Base-by-base conservation (phyloP, 106 monocot species). In the Allium fistulosum region DNA sequence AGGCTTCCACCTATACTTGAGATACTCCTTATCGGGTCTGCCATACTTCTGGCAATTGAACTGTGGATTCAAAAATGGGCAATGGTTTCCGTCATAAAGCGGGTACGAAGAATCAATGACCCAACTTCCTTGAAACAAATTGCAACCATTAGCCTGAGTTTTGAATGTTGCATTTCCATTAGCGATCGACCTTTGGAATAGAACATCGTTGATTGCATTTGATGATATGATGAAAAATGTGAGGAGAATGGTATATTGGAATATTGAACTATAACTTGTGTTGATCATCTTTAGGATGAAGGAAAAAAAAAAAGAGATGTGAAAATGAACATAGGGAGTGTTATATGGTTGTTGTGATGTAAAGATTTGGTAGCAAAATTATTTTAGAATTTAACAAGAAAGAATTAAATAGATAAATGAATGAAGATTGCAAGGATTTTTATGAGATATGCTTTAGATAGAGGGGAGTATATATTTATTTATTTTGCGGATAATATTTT, bases 41-140 rank as follows among this genome's bases (percentile, higher is more conserved):
- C 95, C 95, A 53, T 84, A 91, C 68, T 80, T 83, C 67, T 76
- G 83, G 79, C 95, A 96, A 63, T 96, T 78, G 67, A 96, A 96
- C 80, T 91, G 85, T 8, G 83, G 86, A 1, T 86, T 77, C 50
- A 91, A 22, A 80, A 96, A 91, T 5, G 88, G 88, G 76, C 91
- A 91, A 51, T 45, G 58, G 11, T 81, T 57, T 1, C 88, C 88
- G 66, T 88, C 76, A 66, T 96, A 96, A 49, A 86, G 72, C 11
- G 91, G 91, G 63, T 88, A 86, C 3, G 91, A 82, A 4, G 71
- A 57, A 61, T 96, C 95, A 48, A 69, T 76, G n/a, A 88, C 82
- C 95, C 95, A 96, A 26, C 80, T 88, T 7, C 95, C 95, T 12
- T 82, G 76, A 80, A 83, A 96, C 16, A 91, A 53, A 65, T 96